Conservation (phyloP, 805 yeast species). For the Candida corydali region DNA sequence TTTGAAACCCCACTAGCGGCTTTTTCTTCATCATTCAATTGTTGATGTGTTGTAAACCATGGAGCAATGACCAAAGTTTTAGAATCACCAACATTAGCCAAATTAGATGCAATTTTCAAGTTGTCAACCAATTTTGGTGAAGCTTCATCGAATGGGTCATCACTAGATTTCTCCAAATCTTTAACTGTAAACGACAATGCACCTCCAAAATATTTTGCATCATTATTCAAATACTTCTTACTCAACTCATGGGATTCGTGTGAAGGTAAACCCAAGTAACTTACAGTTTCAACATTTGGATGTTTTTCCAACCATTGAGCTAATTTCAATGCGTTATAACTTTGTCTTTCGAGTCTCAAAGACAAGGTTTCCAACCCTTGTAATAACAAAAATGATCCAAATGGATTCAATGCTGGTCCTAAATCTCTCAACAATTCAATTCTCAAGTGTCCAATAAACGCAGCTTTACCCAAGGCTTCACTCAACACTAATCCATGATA, state of each 20-base stretch:
- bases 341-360: slow-evolving; percentile 90
- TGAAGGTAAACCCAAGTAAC: slow-evolving; percentile 84
- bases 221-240: slow-evolving; percentile 64
- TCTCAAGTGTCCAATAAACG: slow-evolving; percentile 77
- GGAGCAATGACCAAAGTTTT: slow-evolving; percentile 96
- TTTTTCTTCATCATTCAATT: slow-evolving; percentile 79
- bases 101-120: slow-evolving; percentile 81
- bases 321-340: slow-evolving; percentile 71
- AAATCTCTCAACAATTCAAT: slow-evolving; percentile 85
- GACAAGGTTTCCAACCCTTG: slow-evolving; percentile 96
- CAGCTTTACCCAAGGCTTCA: slow-evolving; percentile 77
- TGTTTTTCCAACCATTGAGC: slow-evolving; percentile 73
- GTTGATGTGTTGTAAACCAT: slow-evolving; percentile 93
- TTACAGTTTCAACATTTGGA: slow-evolving; percentile 80
- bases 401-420: slow-evolving; percentile 87
- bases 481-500: slow-evolving; percentile 84
- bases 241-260: slow-evolving; percentile 78
- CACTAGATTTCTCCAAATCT: slow-evolving; percentile 43
- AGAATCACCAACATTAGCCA: slow-evolving; percentile 96
- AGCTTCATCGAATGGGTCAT: slow-evolving; percentile 64
- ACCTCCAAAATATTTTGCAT: slow-evolving; percentile 74
- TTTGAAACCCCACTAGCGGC: slow-evolving; percentile 79
- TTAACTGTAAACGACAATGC: slow-evolving; percentile 88
- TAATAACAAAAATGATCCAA: slow-evolving; percentile 76
- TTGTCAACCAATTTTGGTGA: slow-evolving; percentile 82